phyloP scores from a whole-genome alignment of 208 protist genomes.

The Trypanosoma congolense region DNA sequence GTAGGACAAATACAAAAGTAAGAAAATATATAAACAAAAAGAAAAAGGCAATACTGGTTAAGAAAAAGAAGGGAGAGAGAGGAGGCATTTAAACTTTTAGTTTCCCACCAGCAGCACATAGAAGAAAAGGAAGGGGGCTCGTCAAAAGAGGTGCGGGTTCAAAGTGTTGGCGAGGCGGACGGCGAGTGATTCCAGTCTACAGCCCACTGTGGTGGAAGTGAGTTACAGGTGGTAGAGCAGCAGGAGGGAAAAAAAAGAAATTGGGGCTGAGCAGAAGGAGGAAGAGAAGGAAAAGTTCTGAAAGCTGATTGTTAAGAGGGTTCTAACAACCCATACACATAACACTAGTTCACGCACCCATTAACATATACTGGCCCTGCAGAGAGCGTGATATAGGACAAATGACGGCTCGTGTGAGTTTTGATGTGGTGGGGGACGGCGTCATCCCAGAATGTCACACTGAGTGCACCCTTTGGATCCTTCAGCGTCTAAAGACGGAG shows the following conservation, averaged over 20 bases:
- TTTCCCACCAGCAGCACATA: not conserved
- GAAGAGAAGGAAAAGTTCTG: too few species aligned
- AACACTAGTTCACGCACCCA: too few species aligned
- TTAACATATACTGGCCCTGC: not conserved
- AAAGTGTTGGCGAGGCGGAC: too few species aligned
- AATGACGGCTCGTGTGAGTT: slow-evolving; percentile 7
- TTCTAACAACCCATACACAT: too few species aligned
- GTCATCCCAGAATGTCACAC: slow-evolving; percentile 61
- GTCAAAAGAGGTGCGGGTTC: too few species aligned
- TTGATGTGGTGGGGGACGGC: slow-evolving; percentile 8
- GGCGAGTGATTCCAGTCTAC: too few species aligned
- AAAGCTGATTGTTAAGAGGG: too few species aligned
- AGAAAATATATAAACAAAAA: slow-evolving; percentile 1
- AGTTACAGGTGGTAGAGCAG: too few species aligned
- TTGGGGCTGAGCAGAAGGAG: too few species aligned
- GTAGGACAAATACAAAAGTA: slow-evolving; percentile 7
- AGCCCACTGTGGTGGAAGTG: too few species aligned
- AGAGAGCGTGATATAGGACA: not conserved
- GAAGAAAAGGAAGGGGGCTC: not conserved
- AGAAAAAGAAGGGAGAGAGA: not conserved
- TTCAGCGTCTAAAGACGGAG: slow-evolving; percentile 51
- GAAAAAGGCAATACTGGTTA: slow-evolving; percentile 8
- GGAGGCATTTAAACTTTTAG: not conserved
- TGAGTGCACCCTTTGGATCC: slow-evolving; percentile 78
- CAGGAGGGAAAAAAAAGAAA: too few species aligned